Evolutionary conservation across 2,329 filamentous ascomycete species (phyloP).

Genomic region (Claviceps africana): DNA sequence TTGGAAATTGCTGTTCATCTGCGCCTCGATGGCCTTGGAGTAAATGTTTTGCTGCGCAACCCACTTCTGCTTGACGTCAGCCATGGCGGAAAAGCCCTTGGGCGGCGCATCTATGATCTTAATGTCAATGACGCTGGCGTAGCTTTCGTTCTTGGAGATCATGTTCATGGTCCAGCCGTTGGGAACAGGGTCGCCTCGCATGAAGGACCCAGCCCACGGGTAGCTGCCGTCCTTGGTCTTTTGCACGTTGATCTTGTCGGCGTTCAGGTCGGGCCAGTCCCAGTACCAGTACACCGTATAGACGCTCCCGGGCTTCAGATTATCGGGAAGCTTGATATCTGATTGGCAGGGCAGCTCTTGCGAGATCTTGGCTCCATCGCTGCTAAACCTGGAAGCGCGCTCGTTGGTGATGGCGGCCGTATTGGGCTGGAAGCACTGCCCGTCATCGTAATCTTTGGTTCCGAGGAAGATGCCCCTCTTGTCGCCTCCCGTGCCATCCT

Average conservation of each 20-base stretch:
- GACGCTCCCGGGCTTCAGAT: constrained; percentile 44
- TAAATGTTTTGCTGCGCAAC: constrained; percentile 25
- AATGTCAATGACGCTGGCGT: constrained; percentile 27
- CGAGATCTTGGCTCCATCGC: constrained; percentile 37
- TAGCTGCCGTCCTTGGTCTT: constrained; percentile 26
- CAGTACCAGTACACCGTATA: constrained; percentile 93
- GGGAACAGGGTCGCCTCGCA: constrained; percentile 23
- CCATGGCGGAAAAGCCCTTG: constrained; percentile 11
- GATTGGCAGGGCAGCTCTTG: constrained; percentile 65
- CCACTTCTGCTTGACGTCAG: constrained; percentile 15
- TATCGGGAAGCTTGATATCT: constrained; percentile 59
- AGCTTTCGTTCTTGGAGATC: constrained; percentile 26
- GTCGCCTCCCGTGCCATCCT: constrained; percentile 68
- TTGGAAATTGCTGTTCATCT: constrained; percentile 32
- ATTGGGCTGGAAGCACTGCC: constrained; percentile 75
- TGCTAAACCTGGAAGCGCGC: constrained; percentile 43
- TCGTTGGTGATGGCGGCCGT: constrained; percentile 37
- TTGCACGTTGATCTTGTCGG: constrained; percentile 25
- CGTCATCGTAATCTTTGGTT: constrained; percentile 75
- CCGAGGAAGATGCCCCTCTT: constrained; percentile 61
- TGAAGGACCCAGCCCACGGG: constrained; percentile 27
- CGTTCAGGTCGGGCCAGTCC: constrained; percentile 65
- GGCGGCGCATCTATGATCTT: constrained; percentile 18
- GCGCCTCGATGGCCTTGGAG: constrained; percentile 28
- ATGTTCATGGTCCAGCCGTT: constrained; percentile 21